Percentiles rank a stretch among this genome's conserved stretches.
phyloP scores from a whole-genome alignment of 805 yeast genomes.

The Lipomyces anomalus region DNA sequence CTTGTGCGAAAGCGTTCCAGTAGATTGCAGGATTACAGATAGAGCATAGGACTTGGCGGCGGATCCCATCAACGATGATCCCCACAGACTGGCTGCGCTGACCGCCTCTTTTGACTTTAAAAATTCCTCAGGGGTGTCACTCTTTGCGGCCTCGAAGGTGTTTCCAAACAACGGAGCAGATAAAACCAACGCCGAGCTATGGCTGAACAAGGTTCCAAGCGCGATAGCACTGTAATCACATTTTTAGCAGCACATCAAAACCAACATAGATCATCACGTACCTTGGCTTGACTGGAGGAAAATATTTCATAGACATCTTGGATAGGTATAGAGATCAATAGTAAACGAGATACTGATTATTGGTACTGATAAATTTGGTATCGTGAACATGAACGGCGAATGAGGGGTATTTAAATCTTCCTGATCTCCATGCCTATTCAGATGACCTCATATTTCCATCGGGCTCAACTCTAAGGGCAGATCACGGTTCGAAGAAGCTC shows the following conservation, averaged over 20 bases:
- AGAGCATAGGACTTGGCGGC: constrained; percentile 40
- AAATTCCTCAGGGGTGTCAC: constrained; percentile 35
- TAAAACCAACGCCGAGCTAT: constrained; percentile 33
- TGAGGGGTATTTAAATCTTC: no score
- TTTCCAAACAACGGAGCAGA: constrained; percentile 38
- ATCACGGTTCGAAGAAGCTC: no score
- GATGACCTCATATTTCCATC: no score
- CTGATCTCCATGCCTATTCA: no score
- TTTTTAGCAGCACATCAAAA: neutral
- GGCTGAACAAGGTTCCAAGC: constrained; percentile 38
- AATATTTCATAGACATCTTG: constrained; percentile 27
- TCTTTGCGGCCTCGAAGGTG: constrained; percentile 35
- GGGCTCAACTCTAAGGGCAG: no score
- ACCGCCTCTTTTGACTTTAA: constrained; percentile 36
- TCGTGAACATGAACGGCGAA: no score
- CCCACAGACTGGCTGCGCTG: constrained; percentile 34
- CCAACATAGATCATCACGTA: constrained; percentile 3
- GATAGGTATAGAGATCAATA: no score
- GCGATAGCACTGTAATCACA: constrained; percentile 33
- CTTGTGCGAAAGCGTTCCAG: constrained; percentile 36
- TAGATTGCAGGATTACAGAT: constrained; percentile 36
- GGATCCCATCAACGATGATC: constrained; percentile 34
- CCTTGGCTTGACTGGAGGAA: constrained; percentile 26
- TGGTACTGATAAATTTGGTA: no score
- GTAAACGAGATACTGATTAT: no score